Conservation (phyloP, 202 grass and related monocot genomes). For the Panicum hallii region DNA sequence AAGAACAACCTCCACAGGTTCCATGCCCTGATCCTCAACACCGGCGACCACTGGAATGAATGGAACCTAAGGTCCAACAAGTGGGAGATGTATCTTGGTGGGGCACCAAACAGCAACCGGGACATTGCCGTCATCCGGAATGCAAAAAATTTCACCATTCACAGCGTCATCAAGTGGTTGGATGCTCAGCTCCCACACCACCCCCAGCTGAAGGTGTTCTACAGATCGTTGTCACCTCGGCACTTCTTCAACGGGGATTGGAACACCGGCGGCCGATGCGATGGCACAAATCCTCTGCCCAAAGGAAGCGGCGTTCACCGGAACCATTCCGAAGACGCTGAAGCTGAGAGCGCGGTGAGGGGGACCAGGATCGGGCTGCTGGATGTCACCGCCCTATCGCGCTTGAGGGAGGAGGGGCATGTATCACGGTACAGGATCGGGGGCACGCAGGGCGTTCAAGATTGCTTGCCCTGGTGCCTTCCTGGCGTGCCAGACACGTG, state of each 20-base stretch:
- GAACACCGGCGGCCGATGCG: conserved; percentile 74
- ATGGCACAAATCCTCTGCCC: conserved; percentile 72
- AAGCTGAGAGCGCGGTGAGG: conserved; percentile 61
- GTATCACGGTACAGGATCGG: conserved; percentile 79
- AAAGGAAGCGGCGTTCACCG: conserved; percentile 61
- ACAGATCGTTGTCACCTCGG: conserved; percentile 76
- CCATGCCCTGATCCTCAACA: conserved; percentile 82
- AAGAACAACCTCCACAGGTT: conserved; percentile 72
- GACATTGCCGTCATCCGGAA: conserved; percentile 71
- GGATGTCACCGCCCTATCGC: conserved; percentile 79
- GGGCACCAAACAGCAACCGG: conserved; percentile 63
- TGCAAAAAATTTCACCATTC: conserved; percentile 84
- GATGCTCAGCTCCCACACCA: conserved; percentile 65
- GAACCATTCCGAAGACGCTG: conserved; percentile 67
- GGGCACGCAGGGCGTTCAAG: conserved; percentile 63
- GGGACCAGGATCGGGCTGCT: conserved; percentile 71
- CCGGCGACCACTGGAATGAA: conserved; percentile 91
- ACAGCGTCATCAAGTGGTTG: conserved; percentile 75
- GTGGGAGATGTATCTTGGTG: conserved; percentile 85
- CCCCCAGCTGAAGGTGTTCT: conserved; percentile 71
- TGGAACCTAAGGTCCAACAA: conserved; percentile 79
- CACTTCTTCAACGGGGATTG: conserved; percentile 92
- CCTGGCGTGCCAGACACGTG: conserved; percentile 88
- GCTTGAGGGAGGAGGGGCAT: conserved; percentile 81
- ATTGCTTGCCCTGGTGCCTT: conserved; percentile 95